Percentiles rank a stretch among this genome's conserved stretches.
phyloP scores from a whole-genome alignment of 768 basidiomycete species.

The Epithele typhae region DNA sequence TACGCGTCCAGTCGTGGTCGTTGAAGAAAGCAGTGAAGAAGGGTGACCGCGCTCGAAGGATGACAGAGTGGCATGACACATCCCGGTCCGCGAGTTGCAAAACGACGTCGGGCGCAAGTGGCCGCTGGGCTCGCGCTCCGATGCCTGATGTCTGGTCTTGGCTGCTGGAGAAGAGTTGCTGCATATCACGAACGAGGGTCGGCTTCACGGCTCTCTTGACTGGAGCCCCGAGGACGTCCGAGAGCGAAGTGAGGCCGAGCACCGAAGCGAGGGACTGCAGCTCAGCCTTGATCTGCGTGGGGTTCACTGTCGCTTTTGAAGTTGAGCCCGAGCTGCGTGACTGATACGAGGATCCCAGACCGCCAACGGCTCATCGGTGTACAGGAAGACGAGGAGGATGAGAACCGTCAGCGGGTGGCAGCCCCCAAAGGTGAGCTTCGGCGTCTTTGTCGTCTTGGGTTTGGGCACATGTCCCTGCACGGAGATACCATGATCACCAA shows the following conservation, averaged over 20 bases:
- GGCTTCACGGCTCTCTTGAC: slow-evolving; percentile 50
- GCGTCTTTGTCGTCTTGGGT: background rate
- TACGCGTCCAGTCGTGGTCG: slow-evolving; percentile 73
- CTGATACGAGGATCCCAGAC: slow-evolving; percentile 79
- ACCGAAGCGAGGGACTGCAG: slow-evolving; percentile 53
- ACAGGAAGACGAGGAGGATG: slow-evolving; percentile 80
- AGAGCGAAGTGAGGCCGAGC: slow-evolving; percentile 54
- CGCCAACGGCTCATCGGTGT: slow-evolving; percentile 77
- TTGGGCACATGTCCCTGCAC: slow-evolving; percentile 20
- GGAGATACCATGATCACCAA: slow-evolving; percentile 30
- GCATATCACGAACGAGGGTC: slow-evolving; percentile 49
- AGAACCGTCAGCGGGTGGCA: slow-evolving; percentile 66
- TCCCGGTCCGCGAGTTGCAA: slow-evolving; percentile 64
- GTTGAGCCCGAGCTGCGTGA: slow-evolving; percentile 34
- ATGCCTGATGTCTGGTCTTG: slow-evolving; percentile 16
- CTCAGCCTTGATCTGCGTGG: slow-evolving; percentile 54
- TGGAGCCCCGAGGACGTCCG: slow-evolving; percentile 50
- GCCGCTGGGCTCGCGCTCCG: slow-evolving; percentile 2
- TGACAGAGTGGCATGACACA: slow-evolving; percentile 62
- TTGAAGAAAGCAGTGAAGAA: slow-evolving; percentile 86
- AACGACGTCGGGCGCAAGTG: slow-evolving; percentile 61
- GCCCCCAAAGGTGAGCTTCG: slow-evolving; percentile 41
- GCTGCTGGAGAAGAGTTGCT: slow-evolving; percentile 41
- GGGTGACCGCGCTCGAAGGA: slow-evolving; percentile 79
- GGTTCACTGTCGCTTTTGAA: slow-evolving; percentile 38